These are phyloP conservation scores for Acanthamoeba lenticulata DNA, from an alignment of 208 protist species.

Conservation along the genomic window DNA sequence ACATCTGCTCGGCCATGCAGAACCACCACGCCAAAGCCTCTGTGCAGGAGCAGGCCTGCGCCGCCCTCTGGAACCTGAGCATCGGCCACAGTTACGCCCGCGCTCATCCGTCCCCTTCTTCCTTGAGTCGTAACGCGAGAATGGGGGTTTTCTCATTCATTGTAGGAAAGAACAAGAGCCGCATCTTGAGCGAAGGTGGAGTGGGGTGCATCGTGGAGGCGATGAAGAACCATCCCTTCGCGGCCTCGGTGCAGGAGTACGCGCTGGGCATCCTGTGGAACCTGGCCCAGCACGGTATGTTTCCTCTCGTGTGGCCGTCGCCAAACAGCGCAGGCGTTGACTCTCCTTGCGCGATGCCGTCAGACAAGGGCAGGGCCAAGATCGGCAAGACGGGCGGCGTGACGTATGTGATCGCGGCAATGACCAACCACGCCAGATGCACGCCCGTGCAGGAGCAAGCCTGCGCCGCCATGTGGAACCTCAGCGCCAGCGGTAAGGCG, in stretches of 20 bases:
- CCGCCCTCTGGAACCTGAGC: neutral
- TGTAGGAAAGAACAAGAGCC: neutral
- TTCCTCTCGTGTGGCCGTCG: neutral
- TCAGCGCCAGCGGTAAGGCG: neutral
- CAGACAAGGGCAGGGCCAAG: neutral
- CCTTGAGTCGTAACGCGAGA: too few relatives aligned
- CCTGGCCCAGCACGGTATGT: neutral
- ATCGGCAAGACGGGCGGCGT: neutral
- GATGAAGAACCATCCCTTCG: neutral
- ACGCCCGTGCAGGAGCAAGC: neutral
- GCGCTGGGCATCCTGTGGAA: neutral
- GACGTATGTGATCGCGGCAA: neutral
- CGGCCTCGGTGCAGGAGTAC: neutral
- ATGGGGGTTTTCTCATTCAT: neutral
- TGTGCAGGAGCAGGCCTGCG: conserved; percentile 4
- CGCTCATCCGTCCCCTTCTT: neutral
- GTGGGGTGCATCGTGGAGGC: conserved; percentile 10
- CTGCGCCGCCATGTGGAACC: neutral
- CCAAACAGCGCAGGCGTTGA: neutral
- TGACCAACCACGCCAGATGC: neutral
- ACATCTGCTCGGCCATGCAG: conserved; percentile 31
- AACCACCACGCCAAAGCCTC: neutral
- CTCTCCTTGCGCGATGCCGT: neutral
- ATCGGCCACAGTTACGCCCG: neutral
- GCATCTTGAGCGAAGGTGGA: neutral